A percentile compares a stretch with the other conserved stretches of the same genome.
Conservation (phyloP, 805 yeast species). For the Huiozyma sinensis region DNA sequence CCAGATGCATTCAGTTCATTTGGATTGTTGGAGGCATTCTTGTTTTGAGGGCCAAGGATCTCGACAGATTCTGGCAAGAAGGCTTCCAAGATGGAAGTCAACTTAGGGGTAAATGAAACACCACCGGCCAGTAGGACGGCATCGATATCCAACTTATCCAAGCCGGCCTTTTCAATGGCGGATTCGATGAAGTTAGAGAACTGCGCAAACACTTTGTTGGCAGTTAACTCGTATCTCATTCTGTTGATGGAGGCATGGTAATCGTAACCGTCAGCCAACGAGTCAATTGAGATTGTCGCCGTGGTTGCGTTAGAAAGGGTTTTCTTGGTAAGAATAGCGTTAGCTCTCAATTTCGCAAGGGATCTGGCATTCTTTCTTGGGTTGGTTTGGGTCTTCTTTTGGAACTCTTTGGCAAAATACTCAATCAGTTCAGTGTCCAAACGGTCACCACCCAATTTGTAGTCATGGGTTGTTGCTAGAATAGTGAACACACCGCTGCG, state of each 20-base stretch:
- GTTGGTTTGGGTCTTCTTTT: conserved; percentile 73
- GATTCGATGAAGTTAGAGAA: conserved; percentile 68
- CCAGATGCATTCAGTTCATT: conserved; percentile 87
- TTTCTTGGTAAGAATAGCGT: conserved; percentile 75
- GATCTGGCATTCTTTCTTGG: conserved; percentile 78
- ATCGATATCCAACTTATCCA: conserved; percentile 77
- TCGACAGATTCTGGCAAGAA: conserved; percentile 67
- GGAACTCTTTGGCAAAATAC: conserved; percentile 84
- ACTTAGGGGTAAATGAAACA: conserved; percentile 82
- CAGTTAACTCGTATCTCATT: conserved; percentile 82
- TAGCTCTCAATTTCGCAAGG: conserved; percentile 76
- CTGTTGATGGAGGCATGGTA: conserved; percentile 90
- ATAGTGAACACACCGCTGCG: conserved; percentile 92
- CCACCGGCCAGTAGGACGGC: conserved; percentile 93
- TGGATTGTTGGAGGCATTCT: conserved; percentile 74
- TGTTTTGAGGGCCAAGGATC: conserved; percentile 65
- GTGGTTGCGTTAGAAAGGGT: conserved; percentile 83
- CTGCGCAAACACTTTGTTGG: conserved; percentile 64
- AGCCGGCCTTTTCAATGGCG: conserved; percentile 68
- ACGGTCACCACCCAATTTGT: conserved; percentile 76
- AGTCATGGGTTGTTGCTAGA: conserved; percentile 74
- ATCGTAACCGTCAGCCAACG: conserved; percentile 88
- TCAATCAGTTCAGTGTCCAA: conserved; percentile 74
- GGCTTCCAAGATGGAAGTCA: conserved; percentile 60
- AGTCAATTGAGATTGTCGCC: conserved; percentile 88